Conservation (phyloP, 2,329 filamentous ascomycete species). For the Aschersonia sp. region DNA sequence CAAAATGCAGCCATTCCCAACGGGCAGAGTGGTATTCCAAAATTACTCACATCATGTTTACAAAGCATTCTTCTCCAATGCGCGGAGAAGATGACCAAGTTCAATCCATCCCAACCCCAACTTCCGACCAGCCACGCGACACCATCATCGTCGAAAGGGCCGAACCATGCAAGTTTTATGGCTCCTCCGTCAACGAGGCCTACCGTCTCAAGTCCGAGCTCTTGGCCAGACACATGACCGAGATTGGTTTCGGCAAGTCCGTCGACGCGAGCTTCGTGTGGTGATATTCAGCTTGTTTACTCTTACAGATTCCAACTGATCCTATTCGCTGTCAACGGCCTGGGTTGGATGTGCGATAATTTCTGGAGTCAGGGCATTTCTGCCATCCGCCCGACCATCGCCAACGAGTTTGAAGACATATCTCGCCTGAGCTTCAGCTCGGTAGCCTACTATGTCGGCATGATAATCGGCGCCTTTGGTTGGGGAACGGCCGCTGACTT, state of each 20-base stretch:
- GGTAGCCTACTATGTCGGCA: slow-evolving; percentile 23
- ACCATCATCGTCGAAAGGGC: too few relatives aligned
- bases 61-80: too few relatives aligned
- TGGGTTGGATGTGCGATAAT: slow-evolving; percentile 30
- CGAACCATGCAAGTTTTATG: slow-evolving; percentile 18
- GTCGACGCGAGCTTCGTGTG: background rate
- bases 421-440: slow-evolving; percentile 14
- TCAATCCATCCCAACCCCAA: too few relatives aligned
- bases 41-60: too few relatives aligned
- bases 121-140: too few relatives aligned
- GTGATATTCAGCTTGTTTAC: background rate
- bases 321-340: slow-evolving; percentile 29
- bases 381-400: slow-evolving; percentile 16
- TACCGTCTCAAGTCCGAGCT: slow-evolving; percentile 19
- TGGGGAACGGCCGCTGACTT: slow-evolving; percentile 27
- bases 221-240: slow-evolving; percentile 12
- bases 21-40: too few relatives aligned
- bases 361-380: slow-evolving; percentile 22
- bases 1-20: too few relatives aligned
- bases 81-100: too few relatives aligned
- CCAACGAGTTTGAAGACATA: slow-evolving; percentile 19
- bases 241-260: slow-evolving; percentile 20
- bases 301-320: slow-evolving; percentile 22
- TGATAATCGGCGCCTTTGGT: slow-evolving; percentile 29
- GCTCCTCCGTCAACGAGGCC: slow-evolving; percentile 12